A percentile compares a stretch with the other conserved stretches of the same genome.
Conservation (phyloP, 768 basidiomycete species). For the Chalciporus sphaerocephalus region DNA sequence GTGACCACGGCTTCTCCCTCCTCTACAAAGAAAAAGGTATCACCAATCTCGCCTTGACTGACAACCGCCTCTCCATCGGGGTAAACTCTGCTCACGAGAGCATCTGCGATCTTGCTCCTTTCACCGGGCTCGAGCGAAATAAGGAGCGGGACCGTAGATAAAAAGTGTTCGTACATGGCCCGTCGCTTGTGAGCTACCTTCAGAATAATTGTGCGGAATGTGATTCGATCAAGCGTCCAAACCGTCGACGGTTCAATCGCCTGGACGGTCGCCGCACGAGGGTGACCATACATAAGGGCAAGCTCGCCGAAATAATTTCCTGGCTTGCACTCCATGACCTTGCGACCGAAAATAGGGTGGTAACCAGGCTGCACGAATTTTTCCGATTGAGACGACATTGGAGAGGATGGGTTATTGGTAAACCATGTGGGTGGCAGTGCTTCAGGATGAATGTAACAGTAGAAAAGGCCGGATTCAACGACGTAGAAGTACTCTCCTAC, state of each 20-base stretch:
- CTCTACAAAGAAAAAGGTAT: conserved; percentile 97
- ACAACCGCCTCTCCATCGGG: conserved; percentile 86
- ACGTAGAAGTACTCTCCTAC: conserved; percentile 98
- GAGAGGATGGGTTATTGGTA: conserved; percentile 37
- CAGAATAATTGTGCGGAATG: conserved; percentile 95
- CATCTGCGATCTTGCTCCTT: conserved; percentile 96
- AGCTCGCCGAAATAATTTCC: conserved; percentile 93
- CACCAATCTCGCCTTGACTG: conserved; percentile 89
- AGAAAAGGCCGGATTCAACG: conserved; percentile 82
- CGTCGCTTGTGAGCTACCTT: conserved; percentile 87
- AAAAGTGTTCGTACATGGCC: conserved; percentile 95
- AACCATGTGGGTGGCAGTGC: conserved; percentile 60
- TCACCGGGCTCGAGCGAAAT: conserved; percentile 83
- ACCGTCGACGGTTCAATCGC: conserved; percentile 78
- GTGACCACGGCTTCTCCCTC: conserved; percentile 87
- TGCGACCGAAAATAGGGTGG: conserved; percentile 69
- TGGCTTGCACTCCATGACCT: conserved; percentile 80
- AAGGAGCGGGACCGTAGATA: conserved; percentile 85
- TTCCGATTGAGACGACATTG: conserved; percentile 40
- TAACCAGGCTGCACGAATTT: conserved; percentile 61
- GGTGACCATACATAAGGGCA: conserved; percentile 97
- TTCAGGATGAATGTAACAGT: conserved; percentile 76
- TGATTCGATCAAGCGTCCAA: conserved; percentile 96
- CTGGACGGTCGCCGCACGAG: conserved; percentile 90
- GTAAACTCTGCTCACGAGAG: conserved; percentile 79